Conservation (phyloP, 2,329 filamentous ascomycete species). For the Colletotrichum nymphaeae region DNA sequence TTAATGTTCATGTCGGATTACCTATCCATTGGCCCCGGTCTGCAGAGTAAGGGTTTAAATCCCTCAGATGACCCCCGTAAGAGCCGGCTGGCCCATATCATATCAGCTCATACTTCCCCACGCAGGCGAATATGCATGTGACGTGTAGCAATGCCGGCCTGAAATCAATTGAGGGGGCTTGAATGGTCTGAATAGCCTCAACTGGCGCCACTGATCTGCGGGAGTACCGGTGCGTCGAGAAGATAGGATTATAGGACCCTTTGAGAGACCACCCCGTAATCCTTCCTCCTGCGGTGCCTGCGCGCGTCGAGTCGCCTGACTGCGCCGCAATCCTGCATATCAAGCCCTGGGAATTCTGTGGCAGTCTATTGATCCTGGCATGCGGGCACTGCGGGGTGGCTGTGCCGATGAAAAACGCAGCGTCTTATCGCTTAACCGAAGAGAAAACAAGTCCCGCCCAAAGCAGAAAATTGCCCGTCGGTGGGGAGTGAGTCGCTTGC, state of each 20-base stretch:
- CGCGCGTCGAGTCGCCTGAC: not conserved
- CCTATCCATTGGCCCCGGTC: not conserved
- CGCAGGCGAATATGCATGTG: not conserved
- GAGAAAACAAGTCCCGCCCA: not conserved
- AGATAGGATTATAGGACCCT: not conserved
- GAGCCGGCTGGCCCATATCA: not conserved
- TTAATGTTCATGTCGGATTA: not conserved
- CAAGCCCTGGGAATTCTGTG: not conserved
- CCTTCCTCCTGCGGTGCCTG: not conserved
- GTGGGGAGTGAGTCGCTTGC: not conserved
- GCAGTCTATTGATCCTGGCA: not conserved
- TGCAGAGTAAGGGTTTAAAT: conserved; percentile 8
- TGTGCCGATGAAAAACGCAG: not conserved
- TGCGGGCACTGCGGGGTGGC: not conserved
- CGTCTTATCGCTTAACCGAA: not conserved
- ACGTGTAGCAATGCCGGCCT: not conserved
- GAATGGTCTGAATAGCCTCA: not conserved
- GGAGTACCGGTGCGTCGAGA: not conserved
- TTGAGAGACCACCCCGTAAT: not conserved
- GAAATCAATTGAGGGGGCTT: too few relatives aligned
- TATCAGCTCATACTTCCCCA: not conserved
- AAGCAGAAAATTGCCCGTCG: not conserved
- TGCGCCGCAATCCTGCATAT: not conserved
- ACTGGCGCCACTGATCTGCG: not conserved
- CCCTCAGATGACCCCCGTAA: conserved; percentile 17